Evolutionary conservation across 1,284 basidiomycete genomes (phyloP), one percentile per base, ranked within the genome.

Genomic region (Fistulina hepatica): DNA sequence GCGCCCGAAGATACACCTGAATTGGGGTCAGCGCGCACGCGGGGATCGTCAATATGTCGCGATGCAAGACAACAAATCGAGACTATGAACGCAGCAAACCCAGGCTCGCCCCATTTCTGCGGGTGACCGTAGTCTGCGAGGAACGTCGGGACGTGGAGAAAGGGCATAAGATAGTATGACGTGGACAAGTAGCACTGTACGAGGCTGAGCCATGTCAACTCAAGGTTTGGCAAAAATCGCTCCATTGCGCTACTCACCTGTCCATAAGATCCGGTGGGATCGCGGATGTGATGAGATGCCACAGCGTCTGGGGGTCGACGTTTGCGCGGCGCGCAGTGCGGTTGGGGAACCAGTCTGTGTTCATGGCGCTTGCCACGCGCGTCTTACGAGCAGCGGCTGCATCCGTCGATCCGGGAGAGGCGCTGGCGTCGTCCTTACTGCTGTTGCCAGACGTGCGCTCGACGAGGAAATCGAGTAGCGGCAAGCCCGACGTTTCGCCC

Each of bases 101-200:
- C 89, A 13, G 89, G 85, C 57, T 91, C 88, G 25, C 82, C 84
- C 89, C 89, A 92, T 65, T 90, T 90, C 57, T 75, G 73, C 32
- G 89, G 89, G 48, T 89, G 86, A 33, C 85, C 85, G 52, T 93
- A 93, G 58, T 93, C 89, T 80, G 84, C 68, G 32, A 92, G 65
- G 60, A 92, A 93, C 2, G 81, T 81, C 9, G 89, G 89, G 41
- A 92, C 79, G 49, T 93, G 89, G 27, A 93, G 67, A 61, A 92
- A 92, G 3, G 89, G 89, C 57, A 91, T 75, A 36, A 92, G 69
- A 47, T 92, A 86, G 54, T 88, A 89, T n/a, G 86, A 84, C 26
- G 89, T 93, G 15, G 85, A 90, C 39, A 93, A 64, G 58, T 79
- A 83, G 54, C 75, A 82, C 51, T 83, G 80, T 4, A 84, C 80